Evolutionary conservation across 176 grass and related monocot species (phyloP), one percentile per base, ranked within the genome.

Genomic region (Musa beccarii): DNA sequence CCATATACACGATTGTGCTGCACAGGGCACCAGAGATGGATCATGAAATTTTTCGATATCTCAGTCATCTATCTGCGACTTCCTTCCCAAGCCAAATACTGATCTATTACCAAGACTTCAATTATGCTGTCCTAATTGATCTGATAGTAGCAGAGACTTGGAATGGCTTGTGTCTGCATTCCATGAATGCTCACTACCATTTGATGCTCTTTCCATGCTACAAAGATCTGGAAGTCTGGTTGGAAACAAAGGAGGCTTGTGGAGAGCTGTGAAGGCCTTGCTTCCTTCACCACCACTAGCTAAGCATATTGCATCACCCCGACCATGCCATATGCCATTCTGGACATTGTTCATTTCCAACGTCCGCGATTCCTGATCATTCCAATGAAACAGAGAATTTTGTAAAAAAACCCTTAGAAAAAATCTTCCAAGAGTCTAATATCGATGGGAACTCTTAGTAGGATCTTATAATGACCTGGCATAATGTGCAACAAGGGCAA

Each of bases 281-380:
- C 83, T 94, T 81, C 88, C 86, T 81, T 92, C 91, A 0, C 71
- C 20, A 53, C 80, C 77, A 71, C 79, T 82, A 22, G 87, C 85
- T 84, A 99, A 86, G 75, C 86, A 99, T 82, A 92, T 89, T 51
- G 95, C 88, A 68, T 99, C 95, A 54, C 95, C 91, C 52, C 95
- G 83, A 52, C 95, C 95, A 20, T 99, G 95, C 95, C 95, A 99
- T 51, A 99, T 75, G 59, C 95, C 91, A 69, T 84, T 85, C 16
- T 99, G 95, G 54, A 99, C 95, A 80, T 99, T 94, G 70, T 99
- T 99, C 86, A 94, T 99, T 84, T 99, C 95, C 71, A 99, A 78
- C 11, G 91, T 99, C 71, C 91, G 89, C 2, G 91, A 89, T 77
- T 99, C 95, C 95, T 99, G 81, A 49, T 83, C 74, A 80, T 69